Percentiles rank a stretch among this genome's conserved stretches.
Evolutionary conservation across 768 basidiomycete genomes (phyloP).

Genomic region (Pholiota microspora): DNA sequence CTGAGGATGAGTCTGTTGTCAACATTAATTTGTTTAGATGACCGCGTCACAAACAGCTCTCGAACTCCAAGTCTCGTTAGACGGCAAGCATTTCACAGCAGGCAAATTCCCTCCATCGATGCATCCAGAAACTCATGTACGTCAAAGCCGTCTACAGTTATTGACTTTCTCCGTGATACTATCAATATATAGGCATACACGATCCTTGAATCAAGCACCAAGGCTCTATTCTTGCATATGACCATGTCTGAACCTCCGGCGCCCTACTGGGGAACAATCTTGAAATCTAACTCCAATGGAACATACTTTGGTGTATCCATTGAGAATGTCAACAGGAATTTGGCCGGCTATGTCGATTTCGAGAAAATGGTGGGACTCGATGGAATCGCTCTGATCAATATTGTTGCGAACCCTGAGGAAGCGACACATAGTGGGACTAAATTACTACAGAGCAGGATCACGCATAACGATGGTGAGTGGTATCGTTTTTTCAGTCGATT

Average conservation of each 20-base stretch:
- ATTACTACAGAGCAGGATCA: slow-evolving; percentile 81
- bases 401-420: slow-evolving; percentile 80
- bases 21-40: slow-evolving; percentile 34
- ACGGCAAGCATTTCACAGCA: slow-evolving; percentile 80
- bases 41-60: slow-evolving; percentile 55
- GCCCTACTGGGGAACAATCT: slow-evolving; percentile 86
- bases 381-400: slow-evolving; percentile 91
- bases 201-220: slow-evolving; percentile 90
- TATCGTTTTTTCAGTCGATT: neutral
- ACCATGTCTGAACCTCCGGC: slow-evolving; percentile 78
- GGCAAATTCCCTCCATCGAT: slow-evolving; percentile 90
- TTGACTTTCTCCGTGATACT: neutral
- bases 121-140: slow-evolving; percentile 85
- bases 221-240: slow-evolving; percentile 92
- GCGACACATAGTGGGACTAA: slow-evolving; percentile 72
- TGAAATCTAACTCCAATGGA: slow-evolving; percentile 97
- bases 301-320: slow-evolving; percentile 91
- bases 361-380: slow-evolving; percentile 97
- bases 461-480: slow-evolving; percentile 88
- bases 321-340: slow-evolving; percentile 89
- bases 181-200: slow-evolving; percentile 70
- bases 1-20: neutral
- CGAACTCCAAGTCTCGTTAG: slow-evolving; percentile 88
- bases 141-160: slow-evolving; percentile 23
- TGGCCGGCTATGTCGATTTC: slow-evolving; percentile 88